These are phyloP conservation scores for Starmerella geochares DNA, from an alignment of 805 yeast species.

Conservation along the genomic window DNA sequence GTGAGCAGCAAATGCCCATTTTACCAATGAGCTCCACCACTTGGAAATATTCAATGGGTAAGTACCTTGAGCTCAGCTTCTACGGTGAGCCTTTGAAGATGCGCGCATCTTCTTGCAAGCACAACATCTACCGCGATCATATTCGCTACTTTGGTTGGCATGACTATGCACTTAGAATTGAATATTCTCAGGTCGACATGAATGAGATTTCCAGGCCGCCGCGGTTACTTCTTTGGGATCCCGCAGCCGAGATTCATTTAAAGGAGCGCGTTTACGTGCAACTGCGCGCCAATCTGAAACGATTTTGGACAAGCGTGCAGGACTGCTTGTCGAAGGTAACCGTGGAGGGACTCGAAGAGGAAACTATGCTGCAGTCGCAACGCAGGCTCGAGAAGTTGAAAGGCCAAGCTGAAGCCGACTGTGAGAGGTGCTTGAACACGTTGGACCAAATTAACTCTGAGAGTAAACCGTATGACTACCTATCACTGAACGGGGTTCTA, in stretches of 20 bases:
- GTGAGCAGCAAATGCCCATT: constrained; percentile 66
- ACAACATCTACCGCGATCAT: constrained; percentile 73
- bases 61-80: constrained; percentile 75
- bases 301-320: constrained; percentile 63
- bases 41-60: constrained; percentile 87
- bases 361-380: constrained; percentile 60
- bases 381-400: constrained; percentile 50
- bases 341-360: constrained; percentile 60
- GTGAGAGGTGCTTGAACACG: constrained; percentile 35
- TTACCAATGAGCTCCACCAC: constrained; percentile 75
- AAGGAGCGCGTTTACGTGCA: constrained; percentile 53
- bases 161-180: constrained; percentile 68
- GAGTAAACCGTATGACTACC: constrained; percentile 53
- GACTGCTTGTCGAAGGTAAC: constrained; percentile 68
- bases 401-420: constrained; percentile 43
- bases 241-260: constrained; percentile 55
- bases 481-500: constrained; percentile 59
- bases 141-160: constrained; percentile 74
- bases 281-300: constrained; percentile 43
- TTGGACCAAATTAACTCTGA: constrained; percentile 45
- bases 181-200: constrained; percentile 63
- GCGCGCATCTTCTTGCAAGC: constrained; percentile 60
- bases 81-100: constrained; percentile 53
- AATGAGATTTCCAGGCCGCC: constrained; percentile 72
- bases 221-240: constrained; percentile 58